These are phyloP conservation scores for Fusarium sp. DNA, from an alignment of 2,329 filamentous ascomycete genomes.

Conservation along the genomic window DNA sequence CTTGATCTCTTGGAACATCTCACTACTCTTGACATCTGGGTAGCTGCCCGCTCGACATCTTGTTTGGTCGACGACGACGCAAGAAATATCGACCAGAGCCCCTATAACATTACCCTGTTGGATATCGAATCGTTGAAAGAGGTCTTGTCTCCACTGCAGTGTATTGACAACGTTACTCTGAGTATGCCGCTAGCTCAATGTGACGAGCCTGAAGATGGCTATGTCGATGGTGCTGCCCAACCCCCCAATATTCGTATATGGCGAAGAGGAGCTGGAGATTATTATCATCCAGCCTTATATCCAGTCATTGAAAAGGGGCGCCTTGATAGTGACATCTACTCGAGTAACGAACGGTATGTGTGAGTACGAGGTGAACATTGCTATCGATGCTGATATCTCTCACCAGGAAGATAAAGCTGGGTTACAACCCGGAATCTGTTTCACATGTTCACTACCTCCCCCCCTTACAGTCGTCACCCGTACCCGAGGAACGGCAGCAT, in stretches of 20 bases:
- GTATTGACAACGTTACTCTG: neutral
- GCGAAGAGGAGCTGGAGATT: slow-evolving; percentile 11
- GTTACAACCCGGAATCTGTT: neutral
- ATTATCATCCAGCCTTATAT: slow-evolving; percentile 4
- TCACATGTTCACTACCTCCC: neutral
- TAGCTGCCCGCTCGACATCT: slow-evolving; percentile 6
- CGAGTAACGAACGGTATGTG: slow-evolving; percentile 3
- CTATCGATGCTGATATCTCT: neutral
- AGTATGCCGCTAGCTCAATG: slow-evolving; percentile 4
- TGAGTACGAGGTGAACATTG: neutral
- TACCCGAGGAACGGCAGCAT: no score
- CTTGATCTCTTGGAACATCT: slow-evolving; percentile 16
- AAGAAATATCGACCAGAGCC: slow-evolving; percentile 3
- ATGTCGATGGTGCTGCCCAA: neutral
- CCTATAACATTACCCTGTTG: slow-evolving; percentile 2
- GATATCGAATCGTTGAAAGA: neutral
- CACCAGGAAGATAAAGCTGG: neutral
- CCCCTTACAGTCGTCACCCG: no score
- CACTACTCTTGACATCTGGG: slow-evolving; percentile 10
- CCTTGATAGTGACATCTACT: neutral
- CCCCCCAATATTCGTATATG: slow-evolving; percentile 1
- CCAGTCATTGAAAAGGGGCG: neutral
- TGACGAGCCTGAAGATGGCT: slow-evolving; percentile 7
- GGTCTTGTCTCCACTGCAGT: neutral
- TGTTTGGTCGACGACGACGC: neutral